These are phyloP conservation scores for Cetraspora pellucida DNA, from an alignment of 192 early-diverging fungal species.

Conservation along the genomic window DNA sequence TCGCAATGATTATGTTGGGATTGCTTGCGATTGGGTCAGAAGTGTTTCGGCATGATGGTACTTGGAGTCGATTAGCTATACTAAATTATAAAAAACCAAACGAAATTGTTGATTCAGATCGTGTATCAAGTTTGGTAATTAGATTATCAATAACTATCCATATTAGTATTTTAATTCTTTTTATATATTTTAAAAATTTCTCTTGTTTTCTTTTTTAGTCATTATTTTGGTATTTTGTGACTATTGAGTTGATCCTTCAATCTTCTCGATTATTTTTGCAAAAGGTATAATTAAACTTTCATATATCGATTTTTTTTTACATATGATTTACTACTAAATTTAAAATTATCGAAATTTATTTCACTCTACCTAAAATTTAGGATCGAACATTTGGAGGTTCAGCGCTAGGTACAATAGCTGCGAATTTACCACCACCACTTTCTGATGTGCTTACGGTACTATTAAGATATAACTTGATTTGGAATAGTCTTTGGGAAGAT, in stretches of 20 bases:
- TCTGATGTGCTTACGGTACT: constrained; percentile 47
- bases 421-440: constrained; percentile 53
- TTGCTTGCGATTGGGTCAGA: constrained; percentile 45
- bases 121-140: not conserved
- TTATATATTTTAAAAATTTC: not conserved
- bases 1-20: constrained; percentile 47
- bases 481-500: constrained; percentile 58
- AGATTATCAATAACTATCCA: not conserved
- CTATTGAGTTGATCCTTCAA: constrained; percentile 53
- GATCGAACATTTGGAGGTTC: constrained; percentile 39
- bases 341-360: not conserved
- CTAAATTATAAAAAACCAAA: constrained; percentile 1
- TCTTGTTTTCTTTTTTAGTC: constrained; percentile 36
- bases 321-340: not conserved
- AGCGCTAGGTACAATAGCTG: constrained; percentile 46
- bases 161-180: not conserved
- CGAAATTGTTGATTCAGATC: not conserved
- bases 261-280: constrained; percentile 49
- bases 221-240: constrained; percentile 62
- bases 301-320: not conserved
- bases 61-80: constrained; percentile 6
- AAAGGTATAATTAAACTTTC: constrained; percentile 35
- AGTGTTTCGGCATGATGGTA: constrained; percentile 32
- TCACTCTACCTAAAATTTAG: constrained; percentile 25
- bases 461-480: constrained; percentile 57